These are phyloP conservation scores for Globisporangium paroecandrum DNA, from an alignment of 352 stramenopile genomes.

Conservation along the genomic window DNA sequence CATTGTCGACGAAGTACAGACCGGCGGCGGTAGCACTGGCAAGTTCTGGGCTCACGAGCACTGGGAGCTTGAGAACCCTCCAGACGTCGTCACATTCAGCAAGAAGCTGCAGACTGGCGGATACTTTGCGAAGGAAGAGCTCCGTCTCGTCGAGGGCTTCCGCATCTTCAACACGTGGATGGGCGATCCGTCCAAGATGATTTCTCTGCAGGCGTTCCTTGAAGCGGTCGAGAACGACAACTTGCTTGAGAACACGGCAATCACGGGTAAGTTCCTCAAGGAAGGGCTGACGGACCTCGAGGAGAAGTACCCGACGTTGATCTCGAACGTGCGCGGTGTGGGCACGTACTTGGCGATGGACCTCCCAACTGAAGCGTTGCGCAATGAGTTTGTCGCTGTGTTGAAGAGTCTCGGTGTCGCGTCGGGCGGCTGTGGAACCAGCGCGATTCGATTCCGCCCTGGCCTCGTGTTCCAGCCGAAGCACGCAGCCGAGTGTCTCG, in stretches of 20 bases:
- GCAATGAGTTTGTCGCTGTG: conserved; percentile 58
- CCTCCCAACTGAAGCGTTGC: conserved; percentile 51
- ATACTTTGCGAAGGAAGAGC: conserved; percentile 77
- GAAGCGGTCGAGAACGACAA: conserved; percentile 55
- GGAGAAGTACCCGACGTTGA: conserved; percentile 45
- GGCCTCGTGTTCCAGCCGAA: conserved; percentile 74
- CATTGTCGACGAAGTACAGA: conserved; percentile 86
- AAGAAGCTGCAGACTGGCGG: conserved; percentile 85
- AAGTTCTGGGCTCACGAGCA: conserved; percentile 86
- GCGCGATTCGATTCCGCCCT: conserved; percentile 73
- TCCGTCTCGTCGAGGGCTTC: conserved; percentile 66
- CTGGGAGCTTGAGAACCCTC: conserved; percentile 71
- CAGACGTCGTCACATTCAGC: conserved; percentile 81
- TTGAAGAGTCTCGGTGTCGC: conserved; percentile 63
- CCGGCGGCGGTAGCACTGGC: conserved; percentile 72
- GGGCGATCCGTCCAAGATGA: conserved; percentile 84
- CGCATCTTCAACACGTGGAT: conserved; percentile 90
- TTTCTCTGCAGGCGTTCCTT: conserved; percentile 71
- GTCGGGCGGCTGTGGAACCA: conserved; percentile 61
- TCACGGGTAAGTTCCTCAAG: conserved; percentile 70
- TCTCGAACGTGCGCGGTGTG: conserved; percentile 72
- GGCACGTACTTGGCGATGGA: conserved; percentile 83
- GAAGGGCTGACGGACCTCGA: conserved; percentile 43
- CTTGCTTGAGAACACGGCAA: conserved; percentile 68
- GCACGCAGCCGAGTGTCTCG: conserved; percentile 70